Conservation (phyloP, 2,329 filamentous ascomycete genomes). For the Botrytis cinerea region DNA sequence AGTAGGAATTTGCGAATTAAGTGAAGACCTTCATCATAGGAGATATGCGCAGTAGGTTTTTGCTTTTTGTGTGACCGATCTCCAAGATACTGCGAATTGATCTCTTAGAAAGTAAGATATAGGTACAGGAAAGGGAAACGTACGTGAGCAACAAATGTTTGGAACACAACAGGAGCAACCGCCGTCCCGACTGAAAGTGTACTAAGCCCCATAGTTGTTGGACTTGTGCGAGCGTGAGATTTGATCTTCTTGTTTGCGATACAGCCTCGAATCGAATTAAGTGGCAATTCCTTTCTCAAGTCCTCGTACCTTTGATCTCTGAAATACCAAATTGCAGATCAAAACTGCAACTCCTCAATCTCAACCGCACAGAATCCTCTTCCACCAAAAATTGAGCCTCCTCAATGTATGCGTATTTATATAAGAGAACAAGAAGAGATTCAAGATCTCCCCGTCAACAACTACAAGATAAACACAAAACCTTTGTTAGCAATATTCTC, state of each 20-base stretch:
- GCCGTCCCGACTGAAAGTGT: constrained; percentile 80
- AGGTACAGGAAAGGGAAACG: constrained; percentile 37
- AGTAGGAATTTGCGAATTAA: constrained; percentile 83
- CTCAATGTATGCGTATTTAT: not conserved
- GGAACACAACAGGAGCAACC: constrained; percentile 83
- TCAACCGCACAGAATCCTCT: not conserved
- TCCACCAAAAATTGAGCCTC: not conserved
- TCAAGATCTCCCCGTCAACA: not conserved
- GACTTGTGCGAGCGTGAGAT: not conserved
- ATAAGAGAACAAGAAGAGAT: not conserved
- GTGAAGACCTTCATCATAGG: constrained; percentile 89
- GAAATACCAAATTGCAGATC: not conserved
- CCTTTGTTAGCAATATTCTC: not conserved
- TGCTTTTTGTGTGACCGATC: constrained; percentile 70
- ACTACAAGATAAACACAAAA: not conserved
- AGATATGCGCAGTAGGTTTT: constrained; percentile 86
- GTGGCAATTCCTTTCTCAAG: not conserved
- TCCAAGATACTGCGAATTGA: constrained; percentile 70
- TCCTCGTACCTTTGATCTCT: not conserved
- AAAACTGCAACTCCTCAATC: not conserved
- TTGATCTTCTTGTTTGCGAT: not conserved
- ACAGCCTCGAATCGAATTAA: not conserved
- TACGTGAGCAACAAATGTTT: constrained; percentile 86
- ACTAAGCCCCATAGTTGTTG: constrained; percentile 55
- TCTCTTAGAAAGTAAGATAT: constrained; percentile 16